These are phyloP conservation scores for carrot (Daucus carota) DNA, from an alignment of 129 eudicot genomes.

Conservation along the genomic window DH1_v3.0 NC_030382.2:52721001-52721500, in stretches of 20 bases:
- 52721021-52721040: neutral
- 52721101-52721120: neutral
- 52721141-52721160: neutral
- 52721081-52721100: too few relatives aligned
- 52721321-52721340: conserved; percentile 51
- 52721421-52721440: neutral
- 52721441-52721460: neutral
- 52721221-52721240: neutral
- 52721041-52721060: neutral
- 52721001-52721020: neutral
- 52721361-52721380: conserved; percentile 54
- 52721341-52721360: conserved; percentile 56
- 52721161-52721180: neutral
- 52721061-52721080: neutral
- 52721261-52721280: neutral
- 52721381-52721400: conserved; percentile 30
- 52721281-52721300: neutral
- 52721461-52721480: neutral
- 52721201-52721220: neutral
- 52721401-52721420: conserved; percentile 8
- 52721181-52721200: neutral
- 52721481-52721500: neutral
- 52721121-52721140: neutral
- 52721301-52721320: conserved; percentile 4
- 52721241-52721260: neutral